Base-by-base conservation (phyloP, 805 yeast genomes). In the Candida pini region DNA sequence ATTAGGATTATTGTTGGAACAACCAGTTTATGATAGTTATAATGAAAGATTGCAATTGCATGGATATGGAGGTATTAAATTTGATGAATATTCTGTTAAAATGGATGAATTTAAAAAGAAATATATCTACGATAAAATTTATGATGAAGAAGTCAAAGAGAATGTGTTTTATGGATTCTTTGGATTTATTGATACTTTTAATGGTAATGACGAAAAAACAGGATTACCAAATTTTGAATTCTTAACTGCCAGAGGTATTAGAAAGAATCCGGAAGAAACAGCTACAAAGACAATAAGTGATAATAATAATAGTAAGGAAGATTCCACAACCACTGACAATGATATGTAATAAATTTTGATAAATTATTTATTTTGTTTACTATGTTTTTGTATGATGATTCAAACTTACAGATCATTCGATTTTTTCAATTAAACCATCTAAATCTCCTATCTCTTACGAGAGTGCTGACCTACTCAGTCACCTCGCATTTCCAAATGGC, bases 111-210 rank as follows among this genome's bases (percentile, higher is more conserved):
- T 92, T 69, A 92, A 92, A 65, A 76, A 74, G 76, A 81, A 80
- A 56, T 80, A 71, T 58, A 90, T 92, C 44, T 92, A 92, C 57
- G 96, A 89, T 52, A 86, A 88, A 58, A 88, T 92, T 40, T 90
- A 90, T 54, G 78, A 74, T 28, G 96, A 89, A 60, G 98, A 92
- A 59, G 81, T 76, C 29, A 76, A 76, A 51, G 97, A 88, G 50
- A 86, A 88, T 52, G 82, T 81, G 4, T 89, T 85, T 63, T 80
- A 87, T 44, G 95, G 95, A 1, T 90, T 92, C 54, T 92, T 85
- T 60, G 83, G 84, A 29, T 90, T 85, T 56, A 81, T 92, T 45
- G 98, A 90, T 60, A 77, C 82, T 25, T 87, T 81, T 56, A 73
- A 74, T 25, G 74, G 74, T 19, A 71, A 73, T 18, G 73, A 73